These are phyloP conservation scores for Ogataea zsoltii DNA, from an alignment of 805 yeast genomes.

Conservation along the genomic window DNA sequence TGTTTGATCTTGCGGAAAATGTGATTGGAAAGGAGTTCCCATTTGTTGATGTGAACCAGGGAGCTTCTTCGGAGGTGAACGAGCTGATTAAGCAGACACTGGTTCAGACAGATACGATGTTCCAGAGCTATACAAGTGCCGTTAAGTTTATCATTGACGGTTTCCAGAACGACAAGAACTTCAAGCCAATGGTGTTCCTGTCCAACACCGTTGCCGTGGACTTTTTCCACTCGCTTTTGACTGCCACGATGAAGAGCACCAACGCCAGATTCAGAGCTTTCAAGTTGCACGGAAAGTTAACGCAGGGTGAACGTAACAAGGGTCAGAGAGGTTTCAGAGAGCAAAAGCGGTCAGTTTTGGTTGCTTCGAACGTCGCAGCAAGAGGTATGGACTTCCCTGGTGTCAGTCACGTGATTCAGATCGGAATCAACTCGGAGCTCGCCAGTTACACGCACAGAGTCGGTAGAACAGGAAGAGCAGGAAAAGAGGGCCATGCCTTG, in stretches of 20 bases:
- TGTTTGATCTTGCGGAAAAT: constrained; percentile 60
- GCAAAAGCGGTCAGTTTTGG: constrained; percentile 54
- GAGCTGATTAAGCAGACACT: constrained; percentile 73
- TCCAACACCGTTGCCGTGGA: constrained; percentile 76
- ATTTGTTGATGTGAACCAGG: constrained; percentile 74
- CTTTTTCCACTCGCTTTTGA: constrained; percentile 48
- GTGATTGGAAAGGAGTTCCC: constrained; percentile 54
- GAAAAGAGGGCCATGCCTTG: constrained; percentile 70
- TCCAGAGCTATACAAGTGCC: constrained; percentile 62
- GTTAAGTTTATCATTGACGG: constrained; percentile 47
- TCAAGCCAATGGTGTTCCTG: constrained; percentile 80
- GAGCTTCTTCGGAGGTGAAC: constrained; percentile 60
- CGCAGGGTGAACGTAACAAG: constrained; percentile 59
- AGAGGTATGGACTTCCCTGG: constrained; percentile 95
- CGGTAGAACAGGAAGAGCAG: constrained; percentile 96
- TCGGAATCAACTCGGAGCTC: constrained; percentile 71
- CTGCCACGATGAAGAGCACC: constrained; percentile 12
- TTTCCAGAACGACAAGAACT: constrained; percentile 34
- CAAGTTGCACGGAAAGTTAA: constrained; percentile 69
- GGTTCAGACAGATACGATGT: constrained; percentile 52
- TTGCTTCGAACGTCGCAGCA: constrained; percentile 92
- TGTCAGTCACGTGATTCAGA: constrained; percentile 82
- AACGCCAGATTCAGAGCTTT: constrained; percentile 17
- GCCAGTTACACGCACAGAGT: constrained; percentile 90
- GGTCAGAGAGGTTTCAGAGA: constrained; percentile 34